phyloP scores from a whole-genome alignment of 129 eudicot genomes.

The Glebionis coronaria region DNA sequence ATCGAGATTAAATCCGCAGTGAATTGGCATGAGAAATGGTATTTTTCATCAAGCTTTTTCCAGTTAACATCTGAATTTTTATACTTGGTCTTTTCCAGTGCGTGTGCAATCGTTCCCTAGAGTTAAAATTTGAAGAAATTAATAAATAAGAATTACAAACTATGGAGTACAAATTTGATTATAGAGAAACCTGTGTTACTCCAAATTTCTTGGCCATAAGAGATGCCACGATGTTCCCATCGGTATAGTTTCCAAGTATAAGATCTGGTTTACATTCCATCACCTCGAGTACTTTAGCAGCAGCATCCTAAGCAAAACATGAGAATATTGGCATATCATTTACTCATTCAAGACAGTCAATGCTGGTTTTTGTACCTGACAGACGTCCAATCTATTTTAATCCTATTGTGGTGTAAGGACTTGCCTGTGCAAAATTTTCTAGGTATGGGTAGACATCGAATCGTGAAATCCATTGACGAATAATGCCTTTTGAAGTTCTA shows the following conservation, averaged over 20 bases:
- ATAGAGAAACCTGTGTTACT: constrained; percentile 55
- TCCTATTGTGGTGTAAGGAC: constrained; percentile 3
- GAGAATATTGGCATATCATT: not conserved
- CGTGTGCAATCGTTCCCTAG: constrained; percentile 96
- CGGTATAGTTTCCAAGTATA: constrained; percentile 83
- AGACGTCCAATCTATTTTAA: not conserved
- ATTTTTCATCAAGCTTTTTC: constrained; percentile 69
- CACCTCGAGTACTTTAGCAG: constrained; percentile 53
- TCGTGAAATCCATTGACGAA: constrained; percentile 81
- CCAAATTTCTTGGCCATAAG: constrained; percentile 76
- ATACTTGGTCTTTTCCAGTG: constrained; percentile 81
- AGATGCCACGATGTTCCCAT: constrained; percentile 87
- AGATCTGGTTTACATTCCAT: constrained; percentile 86
- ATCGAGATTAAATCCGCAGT: constrained; percentile 80
- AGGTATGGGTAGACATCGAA: constrained; percentile 81
- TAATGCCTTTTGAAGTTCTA: constrained; percentile 56
- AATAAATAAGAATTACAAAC: not conserved
- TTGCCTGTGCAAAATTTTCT: constrained; percentile 70
- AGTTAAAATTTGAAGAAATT: constrained; percentile 2
- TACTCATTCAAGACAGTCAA: not conserved
- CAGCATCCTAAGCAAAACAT: constrained; percentile 58
- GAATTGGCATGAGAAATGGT: constrained; percentile 86
- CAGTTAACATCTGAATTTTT: constrained; percentile 80
- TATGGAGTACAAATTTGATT: not conserved
- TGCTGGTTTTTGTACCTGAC: too few relatives aligned